Base-by-base conservation (phyloP, 176 grass and related monocot genomes). In the Tuctoria greenei region DNA sequence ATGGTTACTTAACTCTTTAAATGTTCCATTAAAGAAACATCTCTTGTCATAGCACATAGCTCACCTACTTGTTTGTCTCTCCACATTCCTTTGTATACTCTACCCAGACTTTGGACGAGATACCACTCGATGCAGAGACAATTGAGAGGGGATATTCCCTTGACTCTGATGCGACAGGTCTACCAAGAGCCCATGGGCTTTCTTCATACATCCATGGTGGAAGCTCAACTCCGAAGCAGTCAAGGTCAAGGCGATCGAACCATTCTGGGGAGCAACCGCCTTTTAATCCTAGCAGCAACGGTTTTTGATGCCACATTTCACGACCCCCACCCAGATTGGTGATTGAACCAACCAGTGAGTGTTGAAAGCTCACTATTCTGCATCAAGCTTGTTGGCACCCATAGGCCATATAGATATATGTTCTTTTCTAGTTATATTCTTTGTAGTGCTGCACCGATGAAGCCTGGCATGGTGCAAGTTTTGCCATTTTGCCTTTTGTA, bases 111-210 rank as follows among this genome's bases (percentile, higher is more conserved):
- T 82, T 99, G 82, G 96, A 99, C 23, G 92, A 99, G 69, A 92
- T 99, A 81, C 96, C 96, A n/a, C 84, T 92, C 5, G 96, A 99
- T 49, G 92, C 92, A 0, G 89, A 99, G 69, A 83, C 86, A 45
- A 85, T 88, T 24, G 95, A 94, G 84, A 95, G 93, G 74, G 96
- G 96, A 38, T 99, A 88, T 82, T 82, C 84, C 8, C 55, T 92
- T 7, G 87, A 96, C 11, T 73, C 64, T 58, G 91, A 92, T 81
- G 43, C 51, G 2, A 95, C 81, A 20, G 95, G 89, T 46, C 79
- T 92, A 66, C 88, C 95, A 71, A 93, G 76, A 64, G 72, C 79
- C 8, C 86, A 89, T 58, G 82, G 82, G 27, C 67, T 91, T 78
- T 74, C 87, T 28, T 87, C 89, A 58, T 83, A 79, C 6, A 80